Base-by-base conservation (phyloP, 2,329 filamentous ascomycete species). In the Rhynchosporium secalis region DNA sequence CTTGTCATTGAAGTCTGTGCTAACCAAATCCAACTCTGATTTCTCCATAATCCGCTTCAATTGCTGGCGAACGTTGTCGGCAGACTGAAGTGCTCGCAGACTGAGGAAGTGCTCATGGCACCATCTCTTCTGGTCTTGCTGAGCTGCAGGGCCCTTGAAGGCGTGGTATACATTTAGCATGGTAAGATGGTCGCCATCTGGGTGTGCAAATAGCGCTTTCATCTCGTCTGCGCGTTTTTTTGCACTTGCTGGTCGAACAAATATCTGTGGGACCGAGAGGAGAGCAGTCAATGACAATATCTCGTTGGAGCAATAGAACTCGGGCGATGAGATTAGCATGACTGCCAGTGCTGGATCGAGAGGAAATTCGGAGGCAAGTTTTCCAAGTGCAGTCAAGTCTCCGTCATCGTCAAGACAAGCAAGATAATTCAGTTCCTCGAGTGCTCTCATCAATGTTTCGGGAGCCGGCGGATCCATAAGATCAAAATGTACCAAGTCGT, bases 251-350 rank as follows among this genome's bases (percentile, higher is more conserved):
- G 95, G 95, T 8, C 95, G 91, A 36, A 96, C 86, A 74, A 96
- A 99, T 64, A 98, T 86, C 75, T 97, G 91, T 0, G 95, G 95
- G 10, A 98, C 95, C 0, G 94, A 98, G 26, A 99, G 86, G 10
- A 99, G 85, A 1, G 95, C 90, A 1, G 93, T 96, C 71, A 99
- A 90, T 47, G 95, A 98, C 13, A 99, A 83, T 46, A 99, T 95
- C 80, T 99, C 95, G 77, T 98, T 98, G 51, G 93, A 96, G 82
- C 95, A 99, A 79, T 95, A 96, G 77, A 99, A 99, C 74, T 99
- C 95, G 10, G 95, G 94, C 7, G 93, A 96, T 10, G 90, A 93
- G 75, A 99, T 97, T 62, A 99, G 84, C 95, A 99, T 98, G 66
- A 99, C 96, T 0, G 95, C 95, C 40, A 99, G 81, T 0, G 92